Conservation (phyloP, 75 land plant species). For the Picea glauca region DNA sequence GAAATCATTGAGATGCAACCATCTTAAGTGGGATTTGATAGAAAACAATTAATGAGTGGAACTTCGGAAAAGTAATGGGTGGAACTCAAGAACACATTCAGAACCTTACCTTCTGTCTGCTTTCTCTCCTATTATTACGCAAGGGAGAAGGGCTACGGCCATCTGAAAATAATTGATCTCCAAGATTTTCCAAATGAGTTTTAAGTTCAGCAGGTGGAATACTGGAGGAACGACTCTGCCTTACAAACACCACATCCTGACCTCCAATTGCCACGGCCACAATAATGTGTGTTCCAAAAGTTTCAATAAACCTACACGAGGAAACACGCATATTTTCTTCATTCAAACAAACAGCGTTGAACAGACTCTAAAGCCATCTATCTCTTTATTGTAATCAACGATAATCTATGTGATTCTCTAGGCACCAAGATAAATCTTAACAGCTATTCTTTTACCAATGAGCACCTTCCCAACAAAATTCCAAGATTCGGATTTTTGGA, state of each 20-base stretch:
- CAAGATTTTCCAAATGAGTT: conserved; percentile 59
- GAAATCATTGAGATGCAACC: not conserved
- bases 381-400: not conserved
- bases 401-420: not conserved
- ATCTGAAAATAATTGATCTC: conserved; percentile 63
- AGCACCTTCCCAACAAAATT: not conserved
- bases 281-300: conserved; percentile 80
- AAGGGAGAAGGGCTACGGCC: conserved; percentile 25
- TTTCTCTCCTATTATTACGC: conserved; percentile 32
- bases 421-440: not conserved
- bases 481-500: too few relatives aligned
- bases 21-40: too few relatives aligned
- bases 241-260: conserved; percentile 65
- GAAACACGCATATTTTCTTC: not conserved
- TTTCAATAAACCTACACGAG: conserved; percentile 59
- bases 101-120: conserved; percentile 46
- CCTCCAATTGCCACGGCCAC: conserved; percentile 69
- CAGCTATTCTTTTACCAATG: not conserved
- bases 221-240: conserved; percentile 58
- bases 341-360: not conserved
- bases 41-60: not conserved
- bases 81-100: not conserved
- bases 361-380: not conserved
- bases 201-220: conserved; percentile 55
- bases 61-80: not conserved